Conservation (phyloP, 2,329 filamentous ascomycete genomes). For the Colletotrichum musae region DNA sequence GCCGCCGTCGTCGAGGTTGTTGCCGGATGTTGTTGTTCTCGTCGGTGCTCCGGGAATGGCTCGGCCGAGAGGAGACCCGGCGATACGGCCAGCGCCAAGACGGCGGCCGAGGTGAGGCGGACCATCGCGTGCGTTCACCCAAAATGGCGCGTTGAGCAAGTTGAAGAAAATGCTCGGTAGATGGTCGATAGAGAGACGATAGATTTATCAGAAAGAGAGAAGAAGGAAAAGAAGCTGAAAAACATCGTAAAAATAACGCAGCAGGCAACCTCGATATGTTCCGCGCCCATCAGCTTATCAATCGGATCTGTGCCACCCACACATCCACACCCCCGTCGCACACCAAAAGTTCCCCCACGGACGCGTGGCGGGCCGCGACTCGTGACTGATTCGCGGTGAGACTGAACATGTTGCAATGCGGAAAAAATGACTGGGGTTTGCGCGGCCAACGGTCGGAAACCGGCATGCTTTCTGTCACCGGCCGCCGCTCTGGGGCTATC, state of each 20-base stretch:
- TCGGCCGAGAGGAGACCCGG: slow-evolving; percentile 23
- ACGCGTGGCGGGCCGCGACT: slow-evolving; percentile 22
- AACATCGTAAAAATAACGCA: too few relatives aligned
- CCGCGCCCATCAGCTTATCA: slow-evolving; percentile 21
- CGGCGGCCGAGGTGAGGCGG: slow-evolving; percentile 15
- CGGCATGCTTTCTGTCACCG: slow-evolving; percentile 14
- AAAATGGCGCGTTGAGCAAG: background rate
- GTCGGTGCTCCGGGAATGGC: slow-evolving; percentile 22
- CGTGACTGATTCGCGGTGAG: slow-evolving; percentile 35
- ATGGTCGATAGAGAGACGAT: too few relatives aligned
- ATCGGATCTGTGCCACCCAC: slow-evolving; percentile 11
- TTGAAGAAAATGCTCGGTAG: background rate
- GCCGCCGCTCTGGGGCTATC: slow-evolving; percentile 18
- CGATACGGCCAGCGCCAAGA: slow-evolving; percentile 24
- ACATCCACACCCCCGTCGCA: too few relatives aligned
- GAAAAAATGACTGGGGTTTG: slow-evolving; percentile 18
- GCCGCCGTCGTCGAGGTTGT: background rate
- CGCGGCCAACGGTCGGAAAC: slow-evolving; percentile 13
- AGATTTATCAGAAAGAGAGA: too few relatives aligned
- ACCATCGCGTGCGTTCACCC: background rate
- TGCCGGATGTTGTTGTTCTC: background rate
- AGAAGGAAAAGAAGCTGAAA: too few relatives aligned
- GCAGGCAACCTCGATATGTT: too few relatives aligned
- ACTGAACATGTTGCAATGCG: slow-evolving; percentile 32
- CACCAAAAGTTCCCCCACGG: background rate